These are phyloP conservation scores for Colletotrichum brevisporum DNA, from an alignment of 2,329 filamentous ascomycete species.

Conservation along the genomic window DNA sequence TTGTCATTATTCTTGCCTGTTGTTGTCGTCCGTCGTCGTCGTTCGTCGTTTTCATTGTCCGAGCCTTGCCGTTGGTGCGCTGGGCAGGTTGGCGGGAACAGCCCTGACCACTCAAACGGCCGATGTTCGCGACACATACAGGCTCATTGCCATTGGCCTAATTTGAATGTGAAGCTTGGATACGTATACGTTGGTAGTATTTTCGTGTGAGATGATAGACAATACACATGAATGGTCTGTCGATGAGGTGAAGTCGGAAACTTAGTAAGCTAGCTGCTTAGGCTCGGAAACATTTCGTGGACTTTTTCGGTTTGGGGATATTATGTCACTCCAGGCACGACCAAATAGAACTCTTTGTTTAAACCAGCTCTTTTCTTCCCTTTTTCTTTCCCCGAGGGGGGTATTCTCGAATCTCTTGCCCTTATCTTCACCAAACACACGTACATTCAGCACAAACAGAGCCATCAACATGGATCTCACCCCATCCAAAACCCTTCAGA, in stretches of 20 bases:
- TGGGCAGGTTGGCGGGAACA: no score
- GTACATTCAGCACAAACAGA: background rate
- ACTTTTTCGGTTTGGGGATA: constrained; percentile 16
- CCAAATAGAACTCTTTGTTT: background rate
- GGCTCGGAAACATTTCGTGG: constrained; percentile 36
- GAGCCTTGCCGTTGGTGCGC: no score
- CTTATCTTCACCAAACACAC: background rate
- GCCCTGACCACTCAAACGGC: no score
- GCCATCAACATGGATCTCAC: background rate
- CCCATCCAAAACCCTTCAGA: constrained; percentile 15
- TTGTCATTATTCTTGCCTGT: no score
- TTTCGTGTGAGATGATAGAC: background rate
- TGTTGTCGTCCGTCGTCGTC: no score
- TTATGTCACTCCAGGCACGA: background rate
- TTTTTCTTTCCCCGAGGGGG: no score
- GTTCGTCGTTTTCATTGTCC: no score
- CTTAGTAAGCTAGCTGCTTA: constrained; percentile 18
- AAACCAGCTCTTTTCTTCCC: background rate
- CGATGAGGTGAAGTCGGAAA: background rate
- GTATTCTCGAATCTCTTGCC: no score
- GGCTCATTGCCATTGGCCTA: no score
- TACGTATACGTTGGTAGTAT: no score
- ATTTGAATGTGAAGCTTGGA: no score
- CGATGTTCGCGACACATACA: no score
- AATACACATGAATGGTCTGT: background rate